phyloP scores from a whole-genome alignment of 2,329 filamentous ascomycete species.

The Botrytis byssoidea region DNA sequence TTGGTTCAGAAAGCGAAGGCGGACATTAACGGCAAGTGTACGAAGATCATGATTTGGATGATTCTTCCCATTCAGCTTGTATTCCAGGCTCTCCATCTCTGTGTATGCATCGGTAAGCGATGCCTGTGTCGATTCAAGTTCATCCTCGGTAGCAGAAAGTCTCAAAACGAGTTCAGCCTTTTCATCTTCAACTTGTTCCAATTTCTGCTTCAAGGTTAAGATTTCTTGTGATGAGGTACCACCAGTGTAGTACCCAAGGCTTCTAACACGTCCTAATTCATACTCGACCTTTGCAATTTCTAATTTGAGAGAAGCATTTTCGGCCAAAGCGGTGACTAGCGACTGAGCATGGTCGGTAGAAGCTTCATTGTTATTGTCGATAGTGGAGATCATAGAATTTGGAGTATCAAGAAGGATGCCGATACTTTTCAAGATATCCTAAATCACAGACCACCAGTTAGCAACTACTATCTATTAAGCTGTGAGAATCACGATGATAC shows the following conservation, averaged over 20 bases:
- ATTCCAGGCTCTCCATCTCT: neutral
- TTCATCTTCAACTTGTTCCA: neutral
- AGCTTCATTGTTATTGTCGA: neutral
- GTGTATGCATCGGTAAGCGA: neutral
- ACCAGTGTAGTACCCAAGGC: accelerated
- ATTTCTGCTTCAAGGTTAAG: neutral
- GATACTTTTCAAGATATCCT: neutral
- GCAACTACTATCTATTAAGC: accelerated
- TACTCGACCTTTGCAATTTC: neutral
- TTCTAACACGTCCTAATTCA: neutral
- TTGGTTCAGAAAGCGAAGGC: neutral
- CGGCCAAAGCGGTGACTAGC: neutral
- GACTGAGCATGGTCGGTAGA: neutral
- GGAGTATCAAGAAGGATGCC: neutral
- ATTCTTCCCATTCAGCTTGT: neutral
- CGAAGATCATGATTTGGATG: neutral
- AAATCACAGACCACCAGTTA: neutral
- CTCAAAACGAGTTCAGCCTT: neutral
- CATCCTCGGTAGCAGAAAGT: neutral
- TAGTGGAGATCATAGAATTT: neutral
- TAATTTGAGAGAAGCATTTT: neutral
- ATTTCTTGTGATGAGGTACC: neutral
- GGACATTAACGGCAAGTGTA: neutral
- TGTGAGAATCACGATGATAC: neutral
- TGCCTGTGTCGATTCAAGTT: neutral